phyloP scores from a whole-genome alignment of 2,329 filamentous ascomycete genomes.

The Paraphoma sp. region DNA sequence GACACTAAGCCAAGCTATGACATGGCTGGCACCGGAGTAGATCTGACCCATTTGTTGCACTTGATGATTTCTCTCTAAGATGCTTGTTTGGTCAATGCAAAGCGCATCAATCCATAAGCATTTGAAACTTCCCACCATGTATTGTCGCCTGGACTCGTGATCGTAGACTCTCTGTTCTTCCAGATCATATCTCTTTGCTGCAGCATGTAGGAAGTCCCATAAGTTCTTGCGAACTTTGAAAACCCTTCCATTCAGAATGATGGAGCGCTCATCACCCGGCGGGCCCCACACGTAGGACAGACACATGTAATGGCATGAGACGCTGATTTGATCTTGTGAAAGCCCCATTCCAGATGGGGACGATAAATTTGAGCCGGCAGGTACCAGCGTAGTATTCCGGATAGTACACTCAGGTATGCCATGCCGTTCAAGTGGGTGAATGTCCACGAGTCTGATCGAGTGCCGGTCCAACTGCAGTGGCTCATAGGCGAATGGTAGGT shows the following conservation, averaged over 20 bases:
- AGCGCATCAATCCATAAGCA: conserved; percentile 33
- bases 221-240: conserved; percentile 8
- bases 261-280: neutral
- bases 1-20: neutral
- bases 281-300: neutral
- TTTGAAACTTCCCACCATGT: neutral
- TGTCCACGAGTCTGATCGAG: neutral
- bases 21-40: neutral
- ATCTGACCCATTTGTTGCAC: conserved; percentile 30
- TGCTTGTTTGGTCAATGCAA: conserved; percentile 30
- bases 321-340: neutral
- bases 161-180: neutral
- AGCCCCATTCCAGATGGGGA: too few relatives aligned
- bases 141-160: neutral
- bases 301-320: neutral
- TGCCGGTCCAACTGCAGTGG: neutral
- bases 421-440: neutral
- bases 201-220: neutral
- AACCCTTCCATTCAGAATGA: conserved; percentile 3
- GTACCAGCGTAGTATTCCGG: neutral
- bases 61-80: conserved; percentile 25
- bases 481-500: neutral
- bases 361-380: too few relatives aligned
- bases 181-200: neutral
- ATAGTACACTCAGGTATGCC: neutral